Base-by-base conservation (phyloP, 2,329 filamentous ascomycete species). In the Daldinia sp. region DNA sequence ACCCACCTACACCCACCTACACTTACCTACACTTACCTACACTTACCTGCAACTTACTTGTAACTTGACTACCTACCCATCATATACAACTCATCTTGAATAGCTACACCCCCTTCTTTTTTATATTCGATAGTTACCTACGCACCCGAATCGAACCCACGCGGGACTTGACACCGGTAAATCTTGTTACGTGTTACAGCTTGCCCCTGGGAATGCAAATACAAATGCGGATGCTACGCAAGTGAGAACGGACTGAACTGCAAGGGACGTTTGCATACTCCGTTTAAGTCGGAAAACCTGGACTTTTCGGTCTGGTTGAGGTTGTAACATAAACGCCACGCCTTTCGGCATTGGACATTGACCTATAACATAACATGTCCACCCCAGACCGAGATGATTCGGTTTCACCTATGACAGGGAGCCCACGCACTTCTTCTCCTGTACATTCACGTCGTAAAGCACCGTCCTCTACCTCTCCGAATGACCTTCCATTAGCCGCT, bases 401-500 rank as follows among this genome's bases (percentile, higher is more conserved):
- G 10, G 61, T 75, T 39, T 77, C 77, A 37, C 77, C 78, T 19
- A 75, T 72, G 71, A 73, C 76, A 27, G 71, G 58, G 64, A 76
- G 60, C 63, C 71, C 74, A 49, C 67, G 64, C 25, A 68, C 70
- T 29, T 60, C 66, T 48, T 72, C 73, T 19, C 71, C 73, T 13
- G 34, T 60, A 21, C 56, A 68, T 19, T 63, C 68, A 39, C 67
- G 59, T 48, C 49, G 59, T 23, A 70, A 71, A 66, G 68, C 72
- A 15, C 54, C 65, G 37, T 45, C 73, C 48, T 43, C 65, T 56
- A 53, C 68, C 48, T 52, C 69, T 43, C 69, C 72, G 10, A 72
- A 67, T 48, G 69, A 70, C 37, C 68, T 67, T 47, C 70, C 70
- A 55, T 64, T 75, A 11, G 65, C 53, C 48, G 56, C 63, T 51